phyloP scores from a whole-genome alignment of 1,284 basidiomycete species.

The Peniophora sp. region DNA sequence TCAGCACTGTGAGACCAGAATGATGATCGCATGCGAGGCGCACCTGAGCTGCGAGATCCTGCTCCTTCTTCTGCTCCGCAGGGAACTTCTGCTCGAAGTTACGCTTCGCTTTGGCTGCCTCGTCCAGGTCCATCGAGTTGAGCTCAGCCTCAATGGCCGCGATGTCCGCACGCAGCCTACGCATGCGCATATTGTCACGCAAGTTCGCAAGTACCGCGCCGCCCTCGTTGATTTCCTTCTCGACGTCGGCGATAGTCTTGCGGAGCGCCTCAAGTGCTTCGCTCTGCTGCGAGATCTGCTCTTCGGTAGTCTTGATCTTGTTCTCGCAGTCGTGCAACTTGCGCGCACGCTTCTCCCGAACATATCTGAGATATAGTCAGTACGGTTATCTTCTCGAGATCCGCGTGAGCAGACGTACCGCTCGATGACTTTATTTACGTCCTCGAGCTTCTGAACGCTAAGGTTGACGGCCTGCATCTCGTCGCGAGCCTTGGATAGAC shows the following conservation, averaged over 20 bases:
- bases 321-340: constrained; percentile 57
- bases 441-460: constrained; percentile 55
- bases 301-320: constrained; percentile 54
- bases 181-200: constrained; percentile 79
- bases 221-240: constrained; percentile 69
- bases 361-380: constrained; percentile 44
- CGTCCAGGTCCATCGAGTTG: constrained; percentile 71
- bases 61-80: constrained; percentile 64
- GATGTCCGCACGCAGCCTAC: constrained; percentile 66
- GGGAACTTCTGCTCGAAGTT: constrained; percentile 83
- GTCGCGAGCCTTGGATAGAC: constrained; percentile 44
- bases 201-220: constrained; percentile 68
- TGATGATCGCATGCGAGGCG: constrained; percentile 10
- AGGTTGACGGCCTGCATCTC: constrained; percentile 59
- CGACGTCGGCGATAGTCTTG: constrained; percentile 43
- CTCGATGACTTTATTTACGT: constrained; percentile 56
- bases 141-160: constrained; percentile 66
- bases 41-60: constrained; percentile 67
- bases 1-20: constrained; percentile 5
- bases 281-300: constrained; percentile 49
- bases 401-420: constrained; percentile 32
- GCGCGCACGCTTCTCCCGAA: constrained; percentile 59
- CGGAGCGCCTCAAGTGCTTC: constrained; percentile 48
- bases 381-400: constrained; percentile 1
- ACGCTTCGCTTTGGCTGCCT: constrained; percentile 69